Conservation (phyloP, 345 rosid species). For the Rhizophora apiculata region DNA sequence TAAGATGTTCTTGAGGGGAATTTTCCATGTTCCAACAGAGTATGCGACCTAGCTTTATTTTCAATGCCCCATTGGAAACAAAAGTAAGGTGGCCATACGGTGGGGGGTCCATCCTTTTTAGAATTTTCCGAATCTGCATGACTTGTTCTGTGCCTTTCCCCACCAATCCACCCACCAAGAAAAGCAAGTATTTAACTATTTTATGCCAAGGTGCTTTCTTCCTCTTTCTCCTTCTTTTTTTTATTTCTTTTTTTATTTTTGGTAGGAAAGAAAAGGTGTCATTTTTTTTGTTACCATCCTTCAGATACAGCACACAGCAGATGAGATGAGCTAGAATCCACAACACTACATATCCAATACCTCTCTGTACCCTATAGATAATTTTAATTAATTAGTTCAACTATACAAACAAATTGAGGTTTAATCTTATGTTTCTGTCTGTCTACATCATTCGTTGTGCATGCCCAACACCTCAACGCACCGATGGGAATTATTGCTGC, state of each 20-base stretch:
- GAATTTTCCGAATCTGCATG: neutral
- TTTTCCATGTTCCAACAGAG: neutral
- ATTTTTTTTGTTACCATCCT: too few relatives aligned
- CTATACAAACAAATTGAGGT: neutral
- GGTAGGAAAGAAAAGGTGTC: neutral
- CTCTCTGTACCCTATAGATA: neutral
- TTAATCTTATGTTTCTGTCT: conserved; percentile 11
- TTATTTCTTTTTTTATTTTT: too few relatives aligned
- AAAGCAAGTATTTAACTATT: neutral
- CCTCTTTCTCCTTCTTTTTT: too few relatives aligned
- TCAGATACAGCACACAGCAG: too few relatives aligned
- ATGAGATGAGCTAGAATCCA: too few relatives aligned
- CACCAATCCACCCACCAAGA: conserved; percentile 21
- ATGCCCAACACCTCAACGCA: conserved; percentile 11
- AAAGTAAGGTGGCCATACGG: neutral
- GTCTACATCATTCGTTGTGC: conserved; percentile 13
- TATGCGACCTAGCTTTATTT: neutral
- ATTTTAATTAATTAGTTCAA: neutral
- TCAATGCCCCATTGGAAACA: neutral
- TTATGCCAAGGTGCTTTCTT: neutral
- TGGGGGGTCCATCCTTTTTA: neutral
- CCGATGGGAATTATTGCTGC: conserved; percentile 34
- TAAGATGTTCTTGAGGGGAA: neutral
- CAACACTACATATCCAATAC: neutral
- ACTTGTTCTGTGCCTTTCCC: conserved; percentile 10